A percentile compares a stretch with the other conserved stretches of the same genome.
These are phyloP conservation scores for Fraxinus greggii DNA, from an alignment of 305 asterid species.

Conservation along the genomic window DNA sequence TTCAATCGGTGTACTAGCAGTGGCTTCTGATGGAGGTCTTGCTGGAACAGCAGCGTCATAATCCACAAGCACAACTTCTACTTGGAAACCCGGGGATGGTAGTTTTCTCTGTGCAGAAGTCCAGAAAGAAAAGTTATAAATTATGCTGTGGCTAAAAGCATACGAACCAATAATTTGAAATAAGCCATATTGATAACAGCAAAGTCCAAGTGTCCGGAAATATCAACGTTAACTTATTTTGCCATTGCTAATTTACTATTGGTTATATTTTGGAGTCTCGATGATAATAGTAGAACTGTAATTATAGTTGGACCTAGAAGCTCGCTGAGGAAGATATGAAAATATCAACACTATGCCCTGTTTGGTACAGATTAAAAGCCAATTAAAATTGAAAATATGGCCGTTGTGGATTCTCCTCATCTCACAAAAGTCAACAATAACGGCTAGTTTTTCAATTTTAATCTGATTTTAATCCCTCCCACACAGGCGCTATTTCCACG, in stretches of 20 bases:
- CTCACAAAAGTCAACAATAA: too few relatives aligned
- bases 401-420: too few relatives aligned
- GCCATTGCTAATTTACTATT: neutral
- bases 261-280: neutral
- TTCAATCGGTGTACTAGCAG: slow-evolving; percentile 34
- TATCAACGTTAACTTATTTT: neutral
- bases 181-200: neutral
- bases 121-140: neutral
- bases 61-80: slow-evolving; percentile 87
- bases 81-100: slow-evolving; percentile 94
- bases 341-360: neutral
- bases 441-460: too few relatives aligned
- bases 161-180: neutral
- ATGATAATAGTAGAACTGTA: neutral
- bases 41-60: slow-evolving; percentile 48
- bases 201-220: neutral
- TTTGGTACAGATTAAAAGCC: too few relatives aligned
- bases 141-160: neutral
- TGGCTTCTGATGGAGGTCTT: slow-evolving; percentile 43
- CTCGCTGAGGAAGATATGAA: neutral
- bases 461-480: too few relatives aligned
- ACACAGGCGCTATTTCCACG: too few relatives aligned
- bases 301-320: neutral
- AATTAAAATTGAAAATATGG: too few relatives aligned
- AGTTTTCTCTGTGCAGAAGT: slow-evolving; percentile 77